These are phyloP conservation scores for Cadophora luteo-olivacea DNA, from an alignment of 2,329 filamentous ascomycete species.

Conservation along the genomic window DNA sequence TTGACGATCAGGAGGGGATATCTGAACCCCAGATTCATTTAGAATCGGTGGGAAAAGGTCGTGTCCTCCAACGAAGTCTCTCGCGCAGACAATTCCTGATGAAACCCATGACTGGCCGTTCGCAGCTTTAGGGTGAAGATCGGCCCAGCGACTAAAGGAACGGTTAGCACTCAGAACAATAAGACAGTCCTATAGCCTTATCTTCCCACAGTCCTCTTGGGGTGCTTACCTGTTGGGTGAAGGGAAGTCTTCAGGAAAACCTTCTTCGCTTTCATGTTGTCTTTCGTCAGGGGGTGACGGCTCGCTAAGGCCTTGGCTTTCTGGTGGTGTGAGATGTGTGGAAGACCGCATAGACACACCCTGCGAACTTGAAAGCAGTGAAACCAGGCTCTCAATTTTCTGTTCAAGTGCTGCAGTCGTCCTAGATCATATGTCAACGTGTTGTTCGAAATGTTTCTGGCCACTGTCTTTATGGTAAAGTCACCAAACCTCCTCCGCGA, in stretches of 20 bases:
- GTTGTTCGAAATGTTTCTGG: background rate
- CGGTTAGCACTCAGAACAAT: background rate
- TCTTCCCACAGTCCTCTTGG: too few relatives aligned
- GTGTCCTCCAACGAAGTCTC: constrained; percentile 7
- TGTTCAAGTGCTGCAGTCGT: constrained; percentile 35
- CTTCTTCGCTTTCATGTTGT: background rate
- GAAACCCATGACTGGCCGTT: background rate
- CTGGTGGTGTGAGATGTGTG: constrained; percentile 21
- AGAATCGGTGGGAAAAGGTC: constrained; percentile 5
- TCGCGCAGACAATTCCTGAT: background rate
- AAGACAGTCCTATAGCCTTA: background rate
- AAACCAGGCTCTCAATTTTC: constrained; percentile 37
- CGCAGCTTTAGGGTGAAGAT: background rate
- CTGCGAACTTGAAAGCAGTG: constrained; percentile 33
- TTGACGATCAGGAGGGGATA: background rate
- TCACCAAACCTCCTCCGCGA: background rate
- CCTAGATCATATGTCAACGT: constrained; percentile 8
- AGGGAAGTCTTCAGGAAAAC: background rate
- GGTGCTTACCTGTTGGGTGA: background rate
- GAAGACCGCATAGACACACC: constrained; percentile 17
- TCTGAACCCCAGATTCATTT: background rate
- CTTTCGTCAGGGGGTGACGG: constrained; percentile 10
- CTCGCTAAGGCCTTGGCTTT: constrained; percentile 22
- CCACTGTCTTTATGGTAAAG: background rate
- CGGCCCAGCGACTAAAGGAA: background rate